Evolutionary conservation across 2,329 filamentous ascomycete species (phyloP).

Genomic region (Bipolaris victoriae): DNA sequence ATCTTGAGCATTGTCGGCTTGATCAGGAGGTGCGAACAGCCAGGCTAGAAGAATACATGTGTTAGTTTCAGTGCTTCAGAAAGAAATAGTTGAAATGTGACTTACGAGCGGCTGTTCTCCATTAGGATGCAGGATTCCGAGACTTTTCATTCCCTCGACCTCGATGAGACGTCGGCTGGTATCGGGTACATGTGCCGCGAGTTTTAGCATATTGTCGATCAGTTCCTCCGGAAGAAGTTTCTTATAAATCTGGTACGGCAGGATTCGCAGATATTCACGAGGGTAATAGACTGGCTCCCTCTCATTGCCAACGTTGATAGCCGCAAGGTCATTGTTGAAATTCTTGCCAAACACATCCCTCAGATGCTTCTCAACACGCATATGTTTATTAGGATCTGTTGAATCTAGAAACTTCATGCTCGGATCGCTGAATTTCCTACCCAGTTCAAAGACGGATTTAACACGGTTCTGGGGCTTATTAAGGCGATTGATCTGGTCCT

Average conservation of each 20-base stretch:
- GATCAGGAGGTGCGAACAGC: background rate
- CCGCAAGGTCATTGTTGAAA: background rate
- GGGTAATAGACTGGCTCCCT: conserved; percentile 11
- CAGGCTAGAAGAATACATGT: conserved; percentile 1
- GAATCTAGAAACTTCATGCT: background rate
- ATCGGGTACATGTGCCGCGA: conserved; percentile 18
- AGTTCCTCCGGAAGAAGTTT: conserved; percentile 21
- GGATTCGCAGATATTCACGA: conserved; percentile 18
- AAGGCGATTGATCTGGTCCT: background rate
- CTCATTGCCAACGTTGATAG: conserved; percentile 20
- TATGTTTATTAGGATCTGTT: background rate
- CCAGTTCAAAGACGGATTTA: background rate
- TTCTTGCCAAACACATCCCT: background rate
- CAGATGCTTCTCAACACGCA: background rate
- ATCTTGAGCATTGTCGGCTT: conserved; percentile 1
- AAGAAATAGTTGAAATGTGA: background rate
- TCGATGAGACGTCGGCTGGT: conserved; percentile 21
- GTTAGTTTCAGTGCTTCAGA: background rate
- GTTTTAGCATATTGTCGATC: conserved; percentile 19
- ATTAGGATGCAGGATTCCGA: conserved; percentile 11
- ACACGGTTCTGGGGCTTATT: background rate
- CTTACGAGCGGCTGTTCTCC: conserved; percentile 4
- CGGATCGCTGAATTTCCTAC: background rate
- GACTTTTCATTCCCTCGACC: conserved; percentile 23
- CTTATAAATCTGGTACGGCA: conserved; percentile 29